A percentile compares a stretch with the other conserved stretches of the same genome.
phyloP scores from a whole-genome alignment of 768 basidiomycete species.

The Tubosaeta sp. region DNA sequence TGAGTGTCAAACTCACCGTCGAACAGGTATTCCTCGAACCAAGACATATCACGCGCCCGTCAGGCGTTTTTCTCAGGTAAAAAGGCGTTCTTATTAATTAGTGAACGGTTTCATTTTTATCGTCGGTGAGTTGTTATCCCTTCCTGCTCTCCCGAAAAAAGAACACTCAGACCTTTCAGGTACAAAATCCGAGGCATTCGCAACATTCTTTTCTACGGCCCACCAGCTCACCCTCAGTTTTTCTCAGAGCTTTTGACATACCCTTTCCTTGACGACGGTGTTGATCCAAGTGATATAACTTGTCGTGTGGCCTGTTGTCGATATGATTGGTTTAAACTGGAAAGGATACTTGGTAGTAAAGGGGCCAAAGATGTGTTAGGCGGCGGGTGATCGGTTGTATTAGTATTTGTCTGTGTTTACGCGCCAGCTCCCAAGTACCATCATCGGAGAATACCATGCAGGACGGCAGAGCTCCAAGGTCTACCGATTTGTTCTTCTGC shows the following conservation, averaged over 20 bases:
- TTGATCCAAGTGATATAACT: constrained; percentile 84
- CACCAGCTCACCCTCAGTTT: constrained; percentile 87
- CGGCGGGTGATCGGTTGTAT: neutral
- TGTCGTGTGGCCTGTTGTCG: constrained; percentile 78
- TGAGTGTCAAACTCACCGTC: neutral
- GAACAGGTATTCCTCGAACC: constrained; percentile 82
- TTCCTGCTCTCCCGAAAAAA: neutral
- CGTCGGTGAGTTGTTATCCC: constrained; percentile 49
- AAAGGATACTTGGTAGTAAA: constrained; percentile 55
- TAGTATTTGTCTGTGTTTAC: constrained; percentile 19
- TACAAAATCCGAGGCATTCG: constrained; percentile 92
- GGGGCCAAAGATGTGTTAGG: constrained; percentile 17
- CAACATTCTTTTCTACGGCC: constrained; percentile 90
- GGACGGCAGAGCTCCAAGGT: constrained; percentile 80
- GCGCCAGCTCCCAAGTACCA: neutral
- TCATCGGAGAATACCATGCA: constrained; percentile 44
- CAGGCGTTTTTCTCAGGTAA: constrained; percentile 89
- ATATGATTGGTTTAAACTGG: constrained; percentile 85
- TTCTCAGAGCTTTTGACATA: constrained; percentile 87
- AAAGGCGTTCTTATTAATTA: constrained; percentile 83
- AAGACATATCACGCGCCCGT: constrained; percentile 91
- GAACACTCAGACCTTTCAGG: constrained; percentile 34
- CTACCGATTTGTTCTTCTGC: constrained; percentile 7
- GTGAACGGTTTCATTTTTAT: constrained; percentile 99
- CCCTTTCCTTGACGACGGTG: constrained; percentile 86